Percentiles rank a stretch among this genome's conserved stretches.
phyloP scores from a whole-genome alignment of 78 protist species.

The Bodo saltans region DNA sequence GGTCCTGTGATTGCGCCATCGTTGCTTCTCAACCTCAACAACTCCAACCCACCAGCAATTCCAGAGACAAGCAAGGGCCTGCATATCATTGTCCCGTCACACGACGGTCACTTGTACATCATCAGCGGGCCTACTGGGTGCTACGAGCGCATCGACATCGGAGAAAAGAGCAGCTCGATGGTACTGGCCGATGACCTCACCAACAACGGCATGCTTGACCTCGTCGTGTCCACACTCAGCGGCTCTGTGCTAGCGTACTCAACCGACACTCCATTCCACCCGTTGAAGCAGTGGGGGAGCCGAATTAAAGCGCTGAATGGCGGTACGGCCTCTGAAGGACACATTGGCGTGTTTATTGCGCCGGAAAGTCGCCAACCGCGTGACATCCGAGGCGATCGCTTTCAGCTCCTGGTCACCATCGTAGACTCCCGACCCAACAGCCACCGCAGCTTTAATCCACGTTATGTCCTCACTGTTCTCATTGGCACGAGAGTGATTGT shows the following conservation, averaged over 20 bases:
- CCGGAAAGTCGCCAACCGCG: slow-evolving; percentile 11
- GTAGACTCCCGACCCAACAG: slow-evolving; percentile 23
- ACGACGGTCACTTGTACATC: slow-evolving; percentile 47
- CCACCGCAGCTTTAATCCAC: not conserved
- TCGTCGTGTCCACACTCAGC: slow-evolving; percentile 61
- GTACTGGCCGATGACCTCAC: slow-evolving; percentile 72
- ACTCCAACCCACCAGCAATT: not conserved
- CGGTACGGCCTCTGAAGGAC: slow-evolving; percentile 19
- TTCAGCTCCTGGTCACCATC: slow-evolving; percentile 41
- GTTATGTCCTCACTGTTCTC: not conserved
- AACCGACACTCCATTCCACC: slow-evolving; percentile 52
- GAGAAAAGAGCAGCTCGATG: slow-evolving; percentile 38
- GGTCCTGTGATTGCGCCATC: slow-evolving; percentile 42
- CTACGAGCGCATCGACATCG: slow-evolving; percentile 42
- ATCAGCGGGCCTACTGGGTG: slow-evolving; percentile 45
- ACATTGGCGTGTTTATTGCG: slow-evolving; percentile 40
- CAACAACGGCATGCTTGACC: slow-evolving; percentile 66
- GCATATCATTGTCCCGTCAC: slow-evolving; percentile 38
- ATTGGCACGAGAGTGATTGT: slow-evolving; percentile 5
- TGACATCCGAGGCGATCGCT: slow-evolving; percentile 49
- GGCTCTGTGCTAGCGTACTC: slow-evolving; percentile 45
- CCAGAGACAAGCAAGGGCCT: not conserved
- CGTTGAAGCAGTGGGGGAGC: slow-evolving; percentile 43
- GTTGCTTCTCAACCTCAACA: slow-evolving; percentile 34
- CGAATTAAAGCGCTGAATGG: slow-evolving; percentile 39